Percentiles rank a stretch among this genome's conserved stretches.
Evolutionary conservation across 2,329 filamentous ascomycete species (phyloP).

Genomic region (Didymella keratinophila): DNA sequence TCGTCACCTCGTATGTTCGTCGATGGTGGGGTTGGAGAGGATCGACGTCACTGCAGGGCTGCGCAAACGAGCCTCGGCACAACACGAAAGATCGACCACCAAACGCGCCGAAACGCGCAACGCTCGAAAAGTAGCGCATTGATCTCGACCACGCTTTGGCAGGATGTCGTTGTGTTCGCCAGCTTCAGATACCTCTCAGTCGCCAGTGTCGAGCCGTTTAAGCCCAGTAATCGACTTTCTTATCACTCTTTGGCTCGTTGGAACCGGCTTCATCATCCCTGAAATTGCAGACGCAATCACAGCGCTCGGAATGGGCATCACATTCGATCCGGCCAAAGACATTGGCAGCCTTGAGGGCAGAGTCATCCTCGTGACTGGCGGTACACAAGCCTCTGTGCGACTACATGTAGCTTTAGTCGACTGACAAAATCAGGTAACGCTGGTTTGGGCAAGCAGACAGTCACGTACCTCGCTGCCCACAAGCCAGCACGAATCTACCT

Average conservation of each 20-base stretch:
- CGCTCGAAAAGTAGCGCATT: neutral
- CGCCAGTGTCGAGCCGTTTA: neutral
- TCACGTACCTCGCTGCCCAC: constrained; percentile 55
- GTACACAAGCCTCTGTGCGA: constrained; percentile 26
- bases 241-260: constrained; percentile 10
- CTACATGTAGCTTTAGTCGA: neutral
- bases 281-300: constrained; percentile 11
- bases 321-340: constrained; percentile 39
- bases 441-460: constrained; percentile 58
- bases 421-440: constrained; percentile 48
- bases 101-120: constrained; percentile 14
- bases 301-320: constrained; percentile 28
- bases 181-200: neutral
- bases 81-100: constrained; percentile 1
- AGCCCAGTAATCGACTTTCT: constrained; percentile 2
- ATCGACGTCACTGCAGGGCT: constrained; percentile 1
- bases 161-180: neutral
- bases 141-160: neutral
- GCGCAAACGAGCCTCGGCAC: constrained; percentile 7
- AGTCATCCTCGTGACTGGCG: constrained; percentile 48
- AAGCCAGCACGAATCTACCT: constrained; percentile 57
- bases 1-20: neutral
- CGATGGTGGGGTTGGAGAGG: neutral
- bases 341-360: constrained; percentile 42
- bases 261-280: constrained; percentile 21